These are phyloP conservation scores for Asterochloris erici DNA, from an alignment of 139 green algal genomes.

Conservation along the genomic window DNA sequence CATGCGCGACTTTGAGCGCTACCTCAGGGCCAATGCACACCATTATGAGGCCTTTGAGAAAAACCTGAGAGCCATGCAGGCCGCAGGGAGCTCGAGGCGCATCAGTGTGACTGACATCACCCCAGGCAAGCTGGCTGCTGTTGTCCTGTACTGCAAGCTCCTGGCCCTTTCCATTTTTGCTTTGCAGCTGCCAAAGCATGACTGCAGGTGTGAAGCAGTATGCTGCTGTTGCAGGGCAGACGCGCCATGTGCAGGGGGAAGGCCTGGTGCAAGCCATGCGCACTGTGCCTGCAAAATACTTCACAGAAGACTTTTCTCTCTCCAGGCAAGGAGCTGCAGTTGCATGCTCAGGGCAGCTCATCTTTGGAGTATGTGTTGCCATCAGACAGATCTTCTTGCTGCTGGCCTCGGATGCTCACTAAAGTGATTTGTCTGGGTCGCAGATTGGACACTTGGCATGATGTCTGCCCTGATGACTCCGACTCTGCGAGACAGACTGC, in stretches of 20 bases:
- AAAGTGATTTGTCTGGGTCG: background rate
- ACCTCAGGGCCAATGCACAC: conserved; percentile 25
- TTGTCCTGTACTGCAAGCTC: too few relatives aligned
- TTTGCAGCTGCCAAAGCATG: too few relatives aligned
- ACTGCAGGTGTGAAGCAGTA: too few relatives aligned
- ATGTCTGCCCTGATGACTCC: conserved; percentile 34
- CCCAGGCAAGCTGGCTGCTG: background rate
- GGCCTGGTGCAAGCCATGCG: conserved; percentile 68
- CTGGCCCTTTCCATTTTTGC: too few relatives aligned
- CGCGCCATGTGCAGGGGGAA: conserved; percentile 48
- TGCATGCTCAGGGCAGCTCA: background rate
- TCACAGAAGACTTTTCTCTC: conserved; percentile 71
- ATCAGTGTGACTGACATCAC: conserved; percentile 5
- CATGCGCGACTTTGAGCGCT: conserved; percentile 30
- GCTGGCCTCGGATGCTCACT: background rate
- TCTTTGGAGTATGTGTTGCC: background rate
- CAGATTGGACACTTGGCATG: conserved; percentile 49
- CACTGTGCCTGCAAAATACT: conserved; percentile 67
- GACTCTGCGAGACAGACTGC: conserved; percentile 40
- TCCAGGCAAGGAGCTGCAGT: conserved; percentile 24
- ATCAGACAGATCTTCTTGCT: background rate
- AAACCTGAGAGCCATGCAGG: background rate
- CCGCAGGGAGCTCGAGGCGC: background rate
- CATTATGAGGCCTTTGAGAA: conserved; percentile 26
- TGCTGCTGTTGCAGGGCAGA: background rate